Conservation (phyloP, 371 early-diverging fungal species). For the Mycotypha africana region DNA sequence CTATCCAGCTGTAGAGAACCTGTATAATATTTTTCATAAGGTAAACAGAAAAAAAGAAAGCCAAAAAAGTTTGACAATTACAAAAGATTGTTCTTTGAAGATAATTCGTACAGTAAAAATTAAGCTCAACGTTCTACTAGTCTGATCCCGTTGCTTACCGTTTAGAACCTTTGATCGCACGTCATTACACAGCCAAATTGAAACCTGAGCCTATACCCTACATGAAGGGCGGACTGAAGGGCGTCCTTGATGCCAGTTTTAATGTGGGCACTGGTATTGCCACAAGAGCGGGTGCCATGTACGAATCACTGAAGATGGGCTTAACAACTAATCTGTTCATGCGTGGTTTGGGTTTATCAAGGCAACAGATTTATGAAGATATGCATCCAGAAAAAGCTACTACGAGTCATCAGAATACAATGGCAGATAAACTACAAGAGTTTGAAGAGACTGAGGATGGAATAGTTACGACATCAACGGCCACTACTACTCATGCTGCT, state of each 20-base stretch:
- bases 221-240: slow-evolving; percentile 78
- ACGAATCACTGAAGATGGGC: slow-evolving; percentile 56
- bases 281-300: slow-evolving; percentile 67
- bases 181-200: slow-evolving; percentile 39
- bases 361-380: slow-evolving; percentile 40
- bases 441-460: slow-evolving; percentile 11
- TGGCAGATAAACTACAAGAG: no score
- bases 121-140: slow-evolving; percentile 6
- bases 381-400: slow-evolving; percentile 15
- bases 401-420: no score
- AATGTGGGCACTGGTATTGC: slow-evolving; percentile 62
- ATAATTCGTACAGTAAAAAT: slow-evolving; percentile 18
- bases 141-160: slow-evolving; percentile 55
- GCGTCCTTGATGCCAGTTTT: slow-evolving; percentile 54
- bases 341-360: slow-evolving; percentile 45
- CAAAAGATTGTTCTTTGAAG: no score
- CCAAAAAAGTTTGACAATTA: no score
- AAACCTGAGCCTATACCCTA: slow-evolving; percentile 75
- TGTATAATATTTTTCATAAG: slow-evolving; percentile 77
- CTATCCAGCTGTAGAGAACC: slow-evolving; percentile 57
- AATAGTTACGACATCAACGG: no score
- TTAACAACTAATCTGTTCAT: slow-evolving; percentile 51
- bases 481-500: no score
- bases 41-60: no score
- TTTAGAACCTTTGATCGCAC: slow-evolving; percentile 69